Percentiles rank a stretch among this genome's conserved stretches.
Conservation (phyloP, 2,329 filamentous ascomycete genomes). For the Teratosphaeria viscida region DNA sequence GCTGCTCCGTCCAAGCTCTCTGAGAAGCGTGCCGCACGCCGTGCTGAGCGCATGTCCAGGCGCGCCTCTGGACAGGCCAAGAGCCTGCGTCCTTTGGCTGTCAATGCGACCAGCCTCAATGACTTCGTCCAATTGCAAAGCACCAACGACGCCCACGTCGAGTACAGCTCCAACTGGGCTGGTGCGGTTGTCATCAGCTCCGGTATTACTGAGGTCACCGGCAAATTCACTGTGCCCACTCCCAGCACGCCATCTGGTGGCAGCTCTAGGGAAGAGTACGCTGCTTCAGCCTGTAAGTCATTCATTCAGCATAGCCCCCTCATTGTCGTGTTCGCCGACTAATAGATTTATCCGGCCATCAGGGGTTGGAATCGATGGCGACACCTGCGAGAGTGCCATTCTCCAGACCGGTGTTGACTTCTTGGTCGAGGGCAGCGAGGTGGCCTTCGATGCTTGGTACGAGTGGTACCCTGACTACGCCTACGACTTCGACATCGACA, state of each 20-base stretch:
- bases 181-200: constrained; percentile 45
- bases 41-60: constrained; percentile 27
- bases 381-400: constrained; percentile 41
- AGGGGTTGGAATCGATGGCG: constrained; percentile 51
- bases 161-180: constrained; percentile 50
- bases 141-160: constrained; percentile 27
- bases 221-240: constrained; percentile 44
- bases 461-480: constrained; percentile 52
- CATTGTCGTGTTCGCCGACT: background rate
- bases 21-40: constrained; percentile 26
- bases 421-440: constrained; percentile 32
- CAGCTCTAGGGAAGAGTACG: constrained; percentile 29
- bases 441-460: constrained; percentile 48
- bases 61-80: constrained; percentile 16
- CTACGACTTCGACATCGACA: constrained; percentile 41
- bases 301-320: background rate
- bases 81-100: constrained; percentile 23
- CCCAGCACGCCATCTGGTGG: constrained; percentile 33
- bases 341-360: background rate
- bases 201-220: constrained; percentile 44
- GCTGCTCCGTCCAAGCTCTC: constrained; percentile 30
- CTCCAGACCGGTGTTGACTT: constrained; percentile 50
- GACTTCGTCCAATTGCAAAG: constrained; percentile 8
- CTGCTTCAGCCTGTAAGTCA: constrained; percentile 39
- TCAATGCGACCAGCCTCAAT: constrained; percentile 18